Base-by-base conservation (phyloP, 2,329 filamentous ascomycete species). In the Ceratocystis smalleyi region DNA sequence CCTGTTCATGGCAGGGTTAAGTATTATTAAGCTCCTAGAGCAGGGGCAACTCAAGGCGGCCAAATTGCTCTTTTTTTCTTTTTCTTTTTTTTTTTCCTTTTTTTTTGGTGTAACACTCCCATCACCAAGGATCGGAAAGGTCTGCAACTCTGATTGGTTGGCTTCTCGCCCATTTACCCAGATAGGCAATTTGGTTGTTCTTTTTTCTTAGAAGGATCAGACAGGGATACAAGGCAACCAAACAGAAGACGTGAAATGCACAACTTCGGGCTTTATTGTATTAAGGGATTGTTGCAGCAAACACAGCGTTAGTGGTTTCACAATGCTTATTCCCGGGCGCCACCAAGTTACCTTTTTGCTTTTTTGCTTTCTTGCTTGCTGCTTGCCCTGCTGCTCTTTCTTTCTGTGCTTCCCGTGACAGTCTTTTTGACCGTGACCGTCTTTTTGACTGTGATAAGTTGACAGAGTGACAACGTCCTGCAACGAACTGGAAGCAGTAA, bases 291-390 rank as follows among this genome's bases (percentile, higher is more conserved):
- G 54, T n/a, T 35, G 54, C 24, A 57, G 54, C 2, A 57, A 57
- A 30, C 54, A 57, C 54, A 24, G 54, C 54, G 54, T 57, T 30
- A 57, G 35, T 57, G 54, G 54, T 57, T 57, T 57, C 54, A 57
- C 54, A 57, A 22, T 51, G 47, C 47, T 51, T 51, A 27, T 15
- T 22, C 47, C 47, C 47, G 47, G 15, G 47, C 47, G 19, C 47
- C 47, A 51, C 22, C 22, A 3, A n/a, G 7, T n/a, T n/a, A 17
- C n/a, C 6, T 55, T 27, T 54, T 10, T 30, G 6, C 27, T 30
- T n/a, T 55, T 32, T 4, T 27, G 17, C 54, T 35, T 35, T 57
- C 7, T n/a, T n/a, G 12, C 45, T n/a, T n/a, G 45, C 17, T 24
- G 45, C 47, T 24, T 6, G n/a, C 22, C 3, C 12, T 51, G 10